These are phyloP conservation scores for Pinus albicaulis DNA, from an alignment of 75 land plant species.

Conservation along the genomic window DNA sequence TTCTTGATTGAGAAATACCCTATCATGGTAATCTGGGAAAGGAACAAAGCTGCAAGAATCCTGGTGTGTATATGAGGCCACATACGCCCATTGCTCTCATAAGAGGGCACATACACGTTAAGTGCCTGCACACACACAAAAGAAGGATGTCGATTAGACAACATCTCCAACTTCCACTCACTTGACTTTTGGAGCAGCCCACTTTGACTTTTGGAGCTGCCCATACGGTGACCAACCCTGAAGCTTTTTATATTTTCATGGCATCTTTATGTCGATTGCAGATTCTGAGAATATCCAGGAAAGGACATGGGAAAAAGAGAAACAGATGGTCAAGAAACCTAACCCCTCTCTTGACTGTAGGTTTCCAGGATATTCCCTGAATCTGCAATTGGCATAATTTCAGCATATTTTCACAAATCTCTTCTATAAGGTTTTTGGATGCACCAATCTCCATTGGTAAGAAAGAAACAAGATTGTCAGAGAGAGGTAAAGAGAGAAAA, in stretches of 20 bases:
- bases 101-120: slow-evolving; percentile 79
- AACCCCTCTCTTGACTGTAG: no score
- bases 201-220: no score
- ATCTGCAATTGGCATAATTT: no score
- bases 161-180: not conserved
- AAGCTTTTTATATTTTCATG: not conserved
- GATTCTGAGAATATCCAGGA: no score
- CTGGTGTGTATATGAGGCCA: slow-evolving; percentile 90
- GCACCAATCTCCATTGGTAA: not conserved
- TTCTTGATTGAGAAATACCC: slow-evolving; percentile 80
- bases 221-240: not conserved
- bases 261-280: no score
- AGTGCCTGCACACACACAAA: slow-evolving; percentile 6
- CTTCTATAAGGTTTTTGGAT: not conserved
- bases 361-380: no score
- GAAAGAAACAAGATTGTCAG: not conserved
- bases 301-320: no score
- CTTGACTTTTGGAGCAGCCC: not conserved
- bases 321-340: no score
- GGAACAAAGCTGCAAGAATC: slow-evolving; percentile 58
- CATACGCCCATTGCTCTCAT: slow-evolving; percentile 87
- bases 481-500: not conserved
- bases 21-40: slow-evolving; percentile 84
- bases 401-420: not conserved
- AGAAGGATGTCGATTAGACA: no score